A percentile compares a stretch with the other conserved stretches of the same genome.
phyloP scores from a whole-genome alignment of 441 rosid genomes.

The Geranium incanum region DNA sequence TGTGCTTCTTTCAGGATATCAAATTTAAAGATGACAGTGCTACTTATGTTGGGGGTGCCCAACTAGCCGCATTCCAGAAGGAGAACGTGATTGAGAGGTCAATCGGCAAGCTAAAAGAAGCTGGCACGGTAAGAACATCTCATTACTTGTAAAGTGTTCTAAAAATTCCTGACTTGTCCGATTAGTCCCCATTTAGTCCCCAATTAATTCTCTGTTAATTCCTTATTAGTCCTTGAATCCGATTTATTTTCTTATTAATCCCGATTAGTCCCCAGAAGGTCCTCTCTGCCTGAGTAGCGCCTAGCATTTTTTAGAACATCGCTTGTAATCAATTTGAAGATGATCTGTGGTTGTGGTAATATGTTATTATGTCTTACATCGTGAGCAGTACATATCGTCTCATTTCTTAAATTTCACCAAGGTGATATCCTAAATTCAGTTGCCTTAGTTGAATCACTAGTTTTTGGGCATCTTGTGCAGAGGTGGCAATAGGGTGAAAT shows the following conservation, averaged over 20 bases:
- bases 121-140: conserved; percentile 59
- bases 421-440: neutral
- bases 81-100: conserved; percentile 69
- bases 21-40: conserved; percentile 30
- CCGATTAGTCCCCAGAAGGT: no score
- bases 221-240: no score
- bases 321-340: neutral
- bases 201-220: no score
- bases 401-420: neutral
- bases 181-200: no score
- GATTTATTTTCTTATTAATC: no score
- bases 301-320: no score
- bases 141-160: neutral
- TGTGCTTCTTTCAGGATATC: conserved; percentile 37
- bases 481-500: neutral
- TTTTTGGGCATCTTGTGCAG: neutral
- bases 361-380: conserved; percentile 4
- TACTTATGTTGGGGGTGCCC: conserved; percentile 33
- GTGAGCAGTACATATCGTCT: neutral
- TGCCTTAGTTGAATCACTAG: neutral
- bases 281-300: no score
- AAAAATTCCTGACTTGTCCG: no score
- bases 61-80: conserved; percentile 50
- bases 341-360: conserved; percentile 5
- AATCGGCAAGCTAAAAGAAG: conserved; percentile 70